These are phyloP conservation scores for Aspergillus amoenus DNA, from an alignment of 2,329 filamentous ascomycete species.

Conservation along the genomic window DNA sequence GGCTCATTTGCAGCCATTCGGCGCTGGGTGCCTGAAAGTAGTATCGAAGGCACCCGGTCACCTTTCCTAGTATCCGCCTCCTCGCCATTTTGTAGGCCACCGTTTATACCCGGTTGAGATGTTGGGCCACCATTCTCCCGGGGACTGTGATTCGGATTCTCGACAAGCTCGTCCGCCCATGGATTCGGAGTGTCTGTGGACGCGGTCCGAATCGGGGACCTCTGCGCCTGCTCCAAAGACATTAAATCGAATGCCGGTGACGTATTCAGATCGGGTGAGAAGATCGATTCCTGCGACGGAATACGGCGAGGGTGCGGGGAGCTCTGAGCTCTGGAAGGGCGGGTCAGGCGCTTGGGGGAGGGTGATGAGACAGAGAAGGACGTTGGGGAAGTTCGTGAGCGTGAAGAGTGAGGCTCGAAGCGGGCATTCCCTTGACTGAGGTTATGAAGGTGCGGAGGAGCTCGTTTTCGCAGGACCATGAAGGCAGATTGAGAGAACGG, in stretches of 20 bases:
- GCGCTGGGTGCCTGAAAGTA: constrained; percentile 23
- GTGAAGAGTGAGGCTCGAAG: constrained; percentile 33
- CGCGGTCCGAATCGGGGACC: constrained; percentile 33
- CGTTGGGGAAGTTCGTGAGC: constrained; percentile 36
- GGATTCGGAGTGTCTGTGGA: constrained; percentile 28
- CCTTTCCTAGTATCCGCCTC: constrained; percentile 9
- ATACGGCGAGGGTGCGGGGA: constrained; percentile 25
- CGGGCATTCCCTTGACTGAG: constrained; percentile 31
- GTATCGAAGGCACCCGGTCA: constrained; percentile 22
- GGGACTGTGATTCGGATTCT: constrained; percentile 17
- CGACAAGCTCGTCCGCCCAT: constrained; percentile 33
- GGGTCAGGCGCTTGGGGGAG: constrained; percentile 28
- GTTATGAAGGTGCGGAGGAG: constrained; percentile 36
- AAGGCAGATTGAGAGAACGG: constrained; percentile 21
- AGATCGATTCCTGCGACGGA: constrained; percentile 33
- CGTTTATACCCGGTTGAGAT: constrained; percentile 6
- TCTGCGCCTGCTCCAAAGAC: constrained; percentile 38
- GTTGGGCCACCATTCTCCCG: constrained; percentile 10
- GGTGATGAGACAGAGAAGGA: constrained; percentile 27
- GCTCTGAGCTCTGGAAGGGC: constrained; percentile 28
- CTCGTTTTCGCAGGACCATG: constrained; percentile 42
- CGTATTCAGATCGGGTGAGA: constrained; percentile 39
- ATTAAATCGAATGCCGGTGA: constrained; percentile 40
- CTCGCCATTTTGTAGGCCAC: neutral
- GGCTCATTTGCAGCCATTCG: constrained; percentile 23